phyloP scores from a whole-genome alignment of 768 basidiomycete species.

The Infundibulicybe gibba region DNA sequence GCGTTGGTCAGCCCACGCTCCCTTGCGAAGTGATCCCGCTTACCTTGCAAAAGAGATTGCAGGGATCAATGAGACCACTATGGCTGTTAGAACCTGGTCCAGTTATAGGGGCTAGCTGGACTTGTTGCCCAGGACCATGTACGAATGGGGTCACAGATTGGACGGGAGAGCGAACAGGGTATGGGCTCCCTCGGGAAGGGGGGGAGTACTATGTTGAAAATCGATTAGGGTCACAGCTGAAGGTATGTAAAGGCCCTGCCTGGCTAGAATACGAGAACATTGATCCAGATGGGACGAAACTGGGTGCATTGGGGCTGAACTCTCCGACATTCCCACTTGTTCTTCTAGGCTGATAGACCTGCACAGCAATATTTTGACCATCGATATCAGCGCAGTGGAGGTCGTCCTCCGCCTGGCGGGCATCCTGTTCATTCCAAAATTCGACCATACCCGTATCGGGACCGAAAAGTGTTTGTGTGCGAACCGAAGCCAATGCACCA shows the following conservation, averaged over 20 bases:
- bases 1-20: neutral
- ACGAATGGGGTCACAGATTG: constrained; percentile 55
- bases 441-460: constrained; percentile 77
- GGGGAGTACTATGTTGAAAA: constrained; percentile 49
- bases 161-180: constrained; percentile 37
- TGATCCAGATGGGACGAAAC: constrained; percentile 74
- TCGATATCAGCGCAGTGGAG: constrained; percentile 84
- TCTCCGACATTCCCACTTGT: constrained; percentile 52
- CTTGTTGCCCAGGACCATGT: constrained; percentile 88
- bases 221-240: neutral
- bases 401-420: constrained; percentile 70
- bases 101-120: constrained; percentile 69
- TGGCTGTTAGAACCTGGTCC: constrained; percentile 83
- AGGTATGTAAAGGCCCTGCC: constrained; percentile 24
- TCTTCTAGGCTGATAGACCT: constrained; percentile 68
- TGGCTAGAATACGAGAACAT: constrained; percentile 63
- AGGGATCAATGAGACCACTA: constrained; percentile 86
- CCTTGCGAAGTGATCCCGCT: neutral
- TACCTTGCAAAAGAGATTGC: constrained; percentile 88
- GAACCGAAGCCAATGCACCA: constrained; percentile 79
- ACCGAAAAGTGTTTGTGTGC: constrained; percentile 72
- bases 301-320: constrained; percentile 70
- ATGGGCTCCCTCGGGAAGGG: constrained; percentile 50
- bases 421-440: constrained; percentile 88
- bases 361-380: constrained; percentile 82